Evolutionary conservation across 805 yeast species (phyloP).

Genomic region (Barnettozyma siamensis): DNA sequence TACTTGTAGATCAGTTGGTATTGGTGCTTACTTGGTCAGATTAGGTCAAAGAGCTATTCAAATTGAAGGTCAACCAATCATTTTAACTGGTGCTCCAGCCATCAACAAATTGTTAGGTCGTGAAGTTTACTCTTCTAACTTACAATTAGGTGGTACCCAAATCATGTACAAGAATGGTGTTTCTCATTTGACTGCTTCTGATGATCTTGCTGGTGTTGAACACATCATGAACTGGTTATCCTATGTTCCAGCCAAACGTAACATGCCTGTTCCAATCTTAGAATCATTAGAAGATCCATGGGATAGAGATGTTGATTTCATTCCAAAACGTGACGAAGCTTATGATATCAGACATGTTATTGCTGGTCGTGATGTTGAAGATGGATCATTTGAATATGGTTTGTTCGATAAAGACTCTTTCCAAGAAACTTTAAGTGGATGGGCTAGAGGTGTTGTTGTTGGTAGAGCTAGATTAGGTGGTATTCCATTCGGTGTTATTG

Average conservation of each 20-base stretch:
- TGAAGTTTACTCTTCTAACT: slow-evolving; percentile 93
- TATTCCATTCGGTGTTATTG: slow-evolving; percentile 97
- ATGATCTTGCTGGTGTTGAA: slow-evolving; percentile 94
- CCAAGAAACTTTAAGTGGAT: slow-evolving; percentile 93
- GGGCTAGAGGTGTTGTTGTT: slow-evolving; percentile 98
- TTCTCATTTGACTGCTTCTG: slow-evolving; percentile 93
- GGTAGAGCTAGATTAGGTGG: slow-evolving; percentile 99
- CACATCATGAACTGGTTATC: slow-evolving; percentile 95
- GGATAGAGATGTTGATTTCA: slow-evolving; percentile 88
- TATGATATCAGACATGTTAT: slow-evolving; percentile 96
- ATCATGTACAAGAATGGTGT: slow-evolving; percentile 99
- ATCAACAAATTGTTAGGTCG: slow-evolving; percentile 94
- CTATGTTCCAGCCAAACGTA: slow-evolving; percentile 86
- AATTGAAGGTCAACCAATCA: slow-evolving; percentile 97
- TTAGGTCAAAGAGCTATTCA: slow-evolving; percentile 98
- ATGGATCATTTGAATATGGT: slow-evolving; percentile 76
- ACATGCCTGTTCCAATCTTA: slow-evolving; percentile 84
- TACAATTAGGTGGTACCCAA: slow-evolving; percentile 98
- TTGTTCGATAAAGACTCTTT: slow-evolving; percentile 88
- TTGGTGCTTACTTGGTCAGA: slow-evolving; percentile 97
- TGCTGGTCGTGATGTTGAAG: slow-evolving; percentile 68
- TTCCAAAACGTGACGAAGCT: slow-evolving; percentile 64
- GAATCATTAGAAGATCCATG: slow-evolving; percentile 71
- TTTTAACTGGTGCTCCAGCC: slow-evolving; percentile 98
- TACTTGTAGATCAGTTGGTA: slow-evolving; percentile 99